Percentiles rank a stretch among this genome's conserved stretches.
phyloP scores from a whole-genome alignment of 495 filamentous ascomycete species.

The Mytilinidion resinicola region DNA sequence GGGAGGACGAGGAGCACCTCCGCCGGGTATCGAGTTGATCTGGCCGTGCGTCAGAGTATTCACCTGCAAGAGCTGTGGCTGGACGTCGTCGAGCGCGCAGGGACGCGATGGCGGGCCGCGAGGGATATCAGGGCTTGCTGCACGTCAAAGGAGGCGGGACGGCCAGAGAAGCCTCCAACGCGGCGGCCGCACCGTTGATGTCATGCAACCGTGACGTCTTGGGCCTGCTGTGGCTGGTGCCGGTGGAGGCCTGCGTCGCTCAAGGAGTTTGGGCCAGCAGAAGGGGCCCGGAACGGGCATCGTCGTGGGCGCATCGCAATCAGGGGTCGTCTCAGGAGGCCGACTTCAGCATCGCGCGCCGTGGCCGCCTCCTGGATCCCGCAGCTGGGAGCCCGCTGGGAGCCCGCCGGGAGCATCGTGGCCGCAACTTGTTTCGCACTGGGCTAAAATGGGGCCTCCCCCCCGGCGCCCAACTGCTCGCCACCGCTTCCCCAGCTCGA shows the following conservation, averaged over 20 bases:
- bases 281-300: neutral
- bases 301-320: neutral
- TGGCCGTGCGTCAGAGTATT: neutral
- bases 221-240: neutral
- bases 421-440: slow-evolving; percentile 10
- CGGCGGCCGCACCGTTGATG: neutral
- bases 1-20: too few relatives aligned
- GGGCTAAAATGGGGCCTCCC: slow-evolving; percentile 17
- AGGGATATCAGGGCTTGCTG: neutral
- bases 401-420: neutral
- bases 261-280: neutral
- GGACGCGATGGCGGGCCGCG: too few relatives aligned
- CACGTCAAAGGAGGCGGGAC: slow-evolving; percentile 1
- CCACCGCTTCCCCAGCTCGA: neutral
- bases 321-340: slow-evolving; percentile 1
- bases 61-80: neutral
- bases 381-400: neutral
- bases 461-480: neutral
- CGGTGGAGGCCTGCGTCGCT: neutral
- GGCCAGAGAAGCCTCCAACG: neutral
- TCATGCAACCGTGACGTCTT: neutral
- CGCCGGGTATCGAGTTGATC: neutral
- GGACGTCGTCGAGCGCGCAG: neutral
- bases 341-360: neutral
- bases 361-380: neutral